These are phyloP conservation scores for Trametes cinnabarina DNA, from an alignment of 768 basidiomycete species.

Conservation along the genomic window DNA sequence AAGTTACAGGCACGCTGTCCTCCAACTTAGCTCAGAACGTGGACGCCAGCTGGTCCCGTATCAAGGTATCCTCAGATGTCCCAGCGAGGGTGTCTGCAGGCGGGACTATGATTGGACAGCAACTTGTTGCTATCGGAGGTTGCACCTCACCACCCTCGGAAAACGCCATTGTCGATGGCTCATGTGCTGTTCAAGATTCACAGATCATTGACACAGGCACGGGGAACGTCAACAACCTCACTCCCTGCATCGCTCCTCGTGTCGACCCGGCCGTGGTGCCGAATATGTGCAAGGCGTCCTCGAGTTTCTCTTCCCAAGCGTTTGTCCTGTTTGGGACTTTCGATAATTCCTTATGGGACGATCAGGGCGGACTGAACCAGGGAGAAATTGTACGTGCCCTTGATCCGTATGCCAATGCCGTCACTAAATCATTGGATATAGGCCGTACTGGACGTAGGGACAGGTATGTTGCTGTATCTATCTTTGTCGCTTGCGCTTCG, in stretches of 20 bases:
- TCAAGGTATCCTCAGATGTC: constrained; percentile 34
- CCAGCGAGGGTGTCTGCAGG: constrained; percentile 50
- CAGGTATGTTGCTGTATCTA: constrained; percentile 8
- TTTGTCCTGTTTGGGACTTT: constrained; percentile 70
- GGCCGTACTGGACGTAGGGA: constrained; percentile 57
- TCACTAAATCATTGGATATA: too few relatives aligned
- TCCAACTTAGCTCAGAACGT: constrained; percentile 57
- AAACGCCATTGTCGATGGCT: constrained; percentile 16
- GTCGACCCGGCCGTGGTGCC: constrained; percentile 54
- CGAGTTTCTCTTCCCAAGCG: constrained; percentile 60
- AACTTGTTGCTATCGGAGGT: constrained; percentile 63
- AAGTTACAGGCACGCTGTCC: constrained; percentile 68
- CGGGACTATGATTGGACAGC: constrained; percentile 48
- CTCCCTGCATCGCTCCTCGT: constrained; percentile 64
- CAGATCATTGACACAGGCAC: constrained; percentile 52
- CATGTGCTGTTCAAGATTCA: constrained; percentile 60
- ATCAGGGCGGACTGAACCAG: constrained; percentile 52
- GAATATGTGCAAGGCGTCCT: constrained; percentile 56
- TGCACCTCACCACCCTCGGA: constrained; percentile 32
- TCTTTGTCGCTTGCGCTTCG: not conserved
- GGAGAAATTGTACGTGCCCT: constrained; percentile 68
- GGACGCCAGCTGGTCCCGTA: constrained; percentile 58
- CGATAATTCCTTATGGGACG: constrained; percentile 64
- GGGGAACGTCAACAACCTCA: constrained; percentile 38
- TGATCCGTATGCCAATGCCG: too few relatives aligned